These are phyloP conservation scores for Antrodiella citrinella DNA, from an alignment of 768 basidiomycete species.

Conservation along the genomic window DNA sequence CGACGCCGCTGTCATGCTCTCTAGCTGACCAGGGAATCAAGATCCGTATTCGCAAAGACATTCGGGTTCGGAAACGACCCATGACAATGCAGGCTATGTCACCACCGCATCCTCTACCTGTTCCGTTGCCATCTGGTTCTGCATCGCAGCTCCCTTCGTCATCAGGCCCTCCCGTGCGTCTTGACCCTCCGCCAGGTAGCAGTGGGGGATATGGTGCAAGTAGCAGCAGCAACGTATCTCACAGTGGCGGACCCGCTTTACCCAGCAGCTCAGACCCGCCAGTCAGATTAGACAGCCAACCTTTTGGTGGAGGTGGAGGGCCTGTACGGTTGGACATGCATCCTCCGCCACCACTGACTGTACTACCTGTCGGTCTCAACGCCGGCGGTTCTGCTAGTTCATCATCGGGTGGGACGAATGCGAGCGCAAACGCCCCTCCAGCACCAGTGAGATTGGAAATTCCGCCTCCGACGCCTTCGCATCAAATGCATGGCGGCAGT, in stretches of 20 bases:
- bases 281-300: not conserved
- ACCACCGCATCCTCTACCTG: constrained; percentile 16
- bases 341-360: not conserved
- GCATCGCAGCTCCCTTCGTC: not conserved
- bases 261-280: not conserved
- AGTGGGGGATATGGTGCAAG: not conserved
- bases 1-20: constrained; percentile 80
- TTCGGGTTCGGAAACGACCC: constrained; percentile 71
- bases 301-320: not conserved
- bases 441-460: not conserved
- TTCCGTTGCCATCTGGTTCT: constrained; percentile 3
- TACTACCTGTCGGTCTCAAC: not conserved
- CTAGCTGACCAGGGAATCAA: constrained; percentile 96
- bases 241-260: constrained; percentile 2
- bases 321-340: not conserved
- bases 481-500: not conserved
- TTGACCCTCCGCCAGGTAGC: constrained; percentile 11
- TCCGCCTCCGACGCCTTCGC: not conserved
- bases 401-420: not conserved
- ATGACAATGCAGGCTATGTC: constrained; percentile 26
- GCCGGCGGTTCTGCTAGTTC: not conserved
- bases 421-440: no score
- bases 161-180: not conserved
- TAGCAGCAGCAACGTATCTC: not conserved
- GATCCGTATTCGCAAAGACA: constrained; percentile 89